Conservation (phyloP, 2,329 filamentous ascomycete species). For the Ilyonectria robusta region DNA sequence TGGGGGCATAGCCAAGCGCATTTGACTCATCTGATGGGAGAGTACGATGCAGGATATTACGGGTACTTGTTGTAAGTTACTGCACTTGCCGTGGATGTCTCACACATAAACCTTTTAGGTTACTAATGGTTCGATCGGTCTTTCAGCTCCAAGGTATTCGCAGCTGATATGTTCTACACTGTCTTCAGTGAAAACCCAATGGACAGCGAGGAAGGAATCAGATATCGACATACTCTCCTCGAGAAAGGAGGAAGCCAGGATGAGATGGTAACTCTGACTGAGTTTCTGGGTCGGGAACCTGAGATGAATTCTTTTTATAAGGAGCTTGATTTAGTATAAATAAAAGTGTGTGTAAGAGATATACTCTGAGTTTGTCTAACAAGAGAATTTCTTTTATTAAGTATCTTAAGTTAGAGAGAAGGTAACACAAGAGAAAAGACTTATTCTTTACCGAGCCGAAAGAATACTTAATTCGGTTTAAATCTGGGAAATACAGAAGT, state of each 20-base stretch:
- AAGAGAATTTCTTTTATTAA: no score
- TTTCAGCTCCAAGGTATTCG: conserved; percentile 9
- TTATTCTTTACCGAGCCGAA: no score
- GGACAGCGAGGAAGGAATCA: background rate
- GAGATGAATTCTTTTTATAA: background rate
- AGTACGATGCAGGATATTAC: conserved; percentile 15
- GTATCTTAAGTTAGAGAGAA: no score
- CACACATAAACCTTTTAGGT: background rate
- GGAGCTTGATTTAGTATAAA: conserved; percentile 4
- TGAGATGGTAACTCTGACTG: conserved; percentile 3
- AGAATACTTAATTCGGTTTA: no score
- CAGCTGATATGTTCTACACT: conserved; percentile 5
- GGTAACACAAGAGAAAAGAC: no score
- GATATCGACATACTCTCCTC: conserved; percentile 1
- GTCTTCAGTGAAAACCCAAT: conserved; percentile 1
- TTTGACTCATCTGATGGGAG: background rate
- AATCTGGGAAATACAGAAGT: no score
- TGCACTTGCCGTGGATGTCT: background rate
- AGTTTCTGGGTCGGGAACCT: conserved; percentile 8
- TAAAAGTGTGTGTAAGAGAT: background rate
- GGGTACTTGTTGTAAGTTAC: conserved; percentile 8
- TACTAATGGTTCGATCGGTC: background rate
- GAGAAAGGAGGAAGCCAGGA: conserved; percentile 4
- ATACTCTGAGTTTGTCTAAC: no score
- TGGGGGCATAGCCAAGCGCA: conserved; percentile 5